Evolutionary conservation across 192 early-diverging fungal genomes (phyloP).

Genomic region (Backusella sp.): DNA sequence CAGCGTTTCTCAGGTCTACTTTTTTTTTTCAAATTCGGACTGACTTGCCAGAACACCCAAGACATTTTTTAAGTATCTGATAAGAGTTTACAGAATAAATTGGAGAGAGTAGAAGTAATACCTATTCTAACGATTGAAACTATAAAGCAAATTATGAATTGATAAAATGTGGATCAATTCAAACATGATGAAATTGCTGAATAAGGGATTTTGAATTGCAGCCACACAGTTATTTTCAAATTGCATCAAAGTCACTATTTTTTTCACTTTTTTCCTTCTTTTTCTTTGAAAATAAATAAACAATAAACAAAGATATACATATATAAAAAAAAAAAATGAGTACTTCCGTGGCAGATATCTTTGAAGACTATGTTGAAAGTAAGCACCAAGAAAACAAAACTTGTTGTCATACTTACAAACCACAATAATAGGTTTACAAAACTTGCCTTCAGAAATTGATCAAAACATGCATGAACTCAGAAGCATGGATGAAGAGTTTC

Average conservation of each 20-base stretch:
- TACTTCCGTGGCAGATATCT: slow-evolving; percentile 42
- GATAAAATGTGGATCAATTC: too few species aligned
- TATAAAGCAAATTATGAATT: too few species aligned
- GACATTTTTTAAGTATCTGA: too few species aligned
- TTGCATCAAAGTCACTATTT: not conserved
- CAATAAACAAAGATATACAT: not conserved
- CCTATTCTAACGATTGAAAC: too few species aligned
- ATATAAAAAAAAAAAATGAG: slow-evolving; percentile 16
- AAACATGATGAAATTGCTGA: not conserved
- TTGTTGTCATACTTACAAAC: not conserved
- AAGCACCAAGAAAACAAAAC: slow-evolving; percentile 15
- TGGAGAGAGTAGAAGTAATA: too few species aligned
- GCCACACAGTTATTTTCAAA: not conserved
- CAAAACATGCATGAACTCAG: slow-evolving; percentile 53
- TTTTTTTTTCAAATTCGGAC: too few species aligned
- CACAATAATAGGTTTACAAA: slow-evolving; percentile 41
- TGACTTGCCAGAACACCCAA: too few species aligned
- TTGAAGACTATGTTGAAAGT: slow-evolving; percentile 59
- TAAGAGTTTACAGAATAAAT: too few species aligned
- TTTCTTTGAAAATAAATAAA: not conserved
- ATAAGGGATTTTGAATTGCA: not conserved
- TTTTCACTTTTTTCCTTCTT: not conserved
- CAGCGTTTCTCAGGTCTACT: too few species aligned
- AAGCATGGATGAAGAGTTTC: slow-evolving; percentile 48
- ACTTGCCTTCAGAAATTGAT: slow-evolving; percentile 52